phyloP scores from a whole-genome alignment of 345 rosid genomes.

The Rhodamnia rubescens region DNA sequence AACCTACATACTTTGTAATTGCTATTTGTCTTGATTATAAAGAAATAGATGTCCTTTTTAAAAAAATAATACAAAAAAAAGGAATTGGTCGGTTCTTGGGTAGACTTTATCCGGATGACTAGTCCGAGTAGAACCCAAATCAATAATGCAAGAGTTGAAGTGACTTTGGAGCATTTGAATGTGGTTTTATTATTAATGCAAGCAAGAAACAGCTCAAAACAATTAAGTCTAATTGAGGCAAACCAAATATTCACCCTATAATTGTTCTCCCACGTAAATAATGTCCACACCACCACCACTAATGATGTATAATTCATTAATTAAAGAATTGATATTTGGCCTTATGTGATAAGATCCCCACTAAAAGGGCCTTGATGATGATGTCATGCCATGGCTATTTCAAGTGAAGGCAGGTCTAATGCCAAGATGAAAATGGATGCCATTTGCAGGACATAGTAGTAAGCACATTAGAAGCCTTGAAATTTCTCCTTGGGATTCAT shows the following conservation, averaged over 20 bases:
- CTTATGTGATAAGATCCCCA: neutral
- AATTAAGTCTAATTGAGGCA: neutral
- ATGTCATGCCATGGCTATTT: neutral
- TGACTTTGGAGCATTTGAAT: neutral
- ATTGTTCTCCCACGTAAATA: neutral
- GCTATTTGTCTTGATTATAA: neutral
- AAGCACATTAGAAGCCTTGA: neutral
- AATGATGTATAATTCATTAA: neutral
- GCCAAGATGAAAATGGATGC: neutral
- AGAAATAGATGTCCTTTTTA: neutral
- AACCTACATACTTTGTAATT: accelerated
- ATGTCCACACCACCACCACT: neutral
- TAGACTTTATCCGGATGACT: neutral
- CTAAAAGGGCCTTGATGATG: neutral
- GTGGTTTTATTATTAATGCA: neutral
- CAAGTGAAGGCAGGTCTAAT: neutral
- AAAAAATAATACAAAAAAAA: neutral
- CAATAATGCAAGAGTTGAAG: neutral
- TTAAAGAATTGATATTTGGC: neutral
- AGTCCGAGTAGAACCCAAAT: neutral
- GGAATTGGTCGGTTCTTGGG: neutral
- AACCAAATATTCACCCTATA: neutral
- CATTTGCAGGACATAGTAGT: neutral
- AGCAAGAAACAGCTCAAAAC: neutral
- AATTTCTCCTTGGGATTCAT: neutral